Percentiles rank a stretch among this genome's conserved stretches.
These are phyloP conservation scores for Strobilomyces echinocephalus DNA, from an alignment of 768 basidiomycete genomes.

Conservation along the genomic window DNA sequence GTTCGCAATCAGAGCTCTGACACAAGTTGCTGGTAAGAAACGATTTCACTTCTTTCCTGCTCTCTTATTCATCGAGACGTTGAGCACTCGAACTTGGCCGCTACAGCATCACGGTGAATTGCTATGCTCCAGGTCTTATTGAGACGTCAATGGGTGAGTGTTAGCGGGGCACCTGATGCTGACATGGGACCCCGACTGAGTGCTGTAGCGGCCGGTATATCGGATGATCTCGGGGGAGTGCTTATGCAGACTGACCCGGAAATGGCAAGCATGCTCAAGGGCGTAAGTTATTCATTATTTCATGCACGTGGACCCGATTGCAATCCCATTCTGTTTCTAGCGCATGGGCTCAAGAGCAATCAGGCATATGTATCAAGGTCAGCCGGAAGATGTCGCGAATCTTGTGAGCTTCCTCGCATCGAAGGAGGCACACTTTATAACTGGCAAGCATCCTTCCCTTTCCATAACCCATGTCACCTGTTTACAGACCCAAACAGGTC, in stretches of 20 bases:
- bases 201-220: neutral
- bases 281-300: neutral
- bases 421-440: slow-evolving; percentile 4
- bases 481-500: neutral
- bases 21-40: slow-evolving; percentile 32
- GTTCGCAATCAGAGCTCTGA: slow-evolving; percentile 36
- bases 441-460: slow-evolving; percentile 19
- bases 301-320: too few species aligned
- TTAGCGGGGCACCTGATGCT: too few species aligned
- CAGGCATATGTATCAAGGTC: neutral
- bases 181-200: neutral
- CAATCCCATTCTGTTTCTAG: neutral
- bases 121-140: slow-evolving; percentile 36
- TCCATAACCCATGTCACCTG: neutral
- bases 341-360: neutral
- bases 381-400: slow-evolving; percentile 20
- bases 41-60: neutral
- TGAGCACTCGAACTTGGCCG: slow-evolving; percentile 24
- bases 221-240: neutral
- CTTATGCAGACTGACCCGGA: neutral
- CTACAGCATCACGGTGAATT: slow-evolving; percentile 34
- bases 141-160: slow-evolving; percentile 27
- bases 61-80: neutral
- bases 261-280: neutral
- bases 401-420: slow-evolving; percentile 33